phyloP scores from a whole-genome alignment of 1,284 basidiomycete genomes.

The Papiliotrema nemorosa region DNA sequence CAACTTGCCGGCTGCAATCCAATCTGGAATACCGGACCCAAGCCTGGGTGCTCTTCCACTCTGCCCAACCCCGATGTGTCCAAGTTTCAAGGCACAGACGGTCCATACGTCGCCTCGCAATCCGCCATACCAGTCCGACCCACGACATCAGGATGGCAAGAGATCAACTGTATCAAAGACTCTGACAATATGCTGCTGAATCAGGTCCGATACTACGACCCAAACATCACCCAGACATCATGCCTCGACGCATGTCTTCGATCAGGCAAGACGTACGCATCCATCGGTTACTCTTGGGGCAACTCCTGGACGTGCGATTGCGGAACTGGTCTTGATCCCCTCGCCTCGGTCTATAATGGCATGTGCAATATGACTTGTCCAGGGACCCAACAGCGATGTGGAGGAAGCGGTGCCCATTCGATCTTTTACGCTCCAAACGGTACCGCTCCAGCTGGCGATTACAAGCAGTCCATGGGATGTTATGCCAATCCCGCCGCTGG shows the following conservation, averaged over 20 bases:
- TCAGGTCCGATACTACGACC: constrained; percentile 2
- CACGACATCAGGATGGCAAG: constrained; percentile 26
- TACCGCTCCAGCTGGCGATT: neutral
- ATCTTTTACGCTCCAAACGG: constrained; percentile 2
- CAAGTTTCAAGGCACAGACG: constrained; percentile 20
- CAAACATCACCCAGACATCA: constrained; percentile 11
- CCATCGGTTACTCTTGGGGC: constrained; percentile 5
- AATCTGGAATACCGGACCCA: constrained; percentile 22
- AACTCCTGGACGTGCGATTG: constrained; percentile 15
- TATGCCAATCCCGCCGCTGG: neutral
- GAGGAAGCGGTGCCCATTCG: constrained; percentile 10
- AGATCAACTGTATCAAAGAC: constrained; percentile 23
- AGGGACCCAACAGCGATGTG: constrained; percentile 31
- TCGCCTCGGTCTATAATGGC: constrained; percentile 14
- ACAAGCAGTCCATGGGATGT: neutral
- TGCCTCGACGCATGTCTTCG: constrained; percentile 18
- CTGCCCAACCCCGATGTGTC: constrained; percentile 17
- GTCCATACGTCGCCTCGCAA: constrained; percentile 14
- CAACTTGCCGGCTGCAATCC: constrained; percentile 32
- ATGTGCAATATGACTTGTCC: constrained; percentile 30
- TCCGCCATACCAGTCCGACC: constrained; percentile 9
- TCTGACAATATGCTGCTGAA: constrained; percentile 1
- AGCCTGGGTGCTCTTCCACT: constrained; percentile 21
- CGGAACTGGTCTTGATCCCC: constrained; percentile 15
- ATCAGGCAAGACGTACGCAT: constrained; percentile 17